Percentiles rank a stretch among this genome's conserved stretches.
phyloP scores from a whole-genome alignment of 2,329 filamentous ascomycete genomes.

The Lasiodiplodia sp. region DNA sequence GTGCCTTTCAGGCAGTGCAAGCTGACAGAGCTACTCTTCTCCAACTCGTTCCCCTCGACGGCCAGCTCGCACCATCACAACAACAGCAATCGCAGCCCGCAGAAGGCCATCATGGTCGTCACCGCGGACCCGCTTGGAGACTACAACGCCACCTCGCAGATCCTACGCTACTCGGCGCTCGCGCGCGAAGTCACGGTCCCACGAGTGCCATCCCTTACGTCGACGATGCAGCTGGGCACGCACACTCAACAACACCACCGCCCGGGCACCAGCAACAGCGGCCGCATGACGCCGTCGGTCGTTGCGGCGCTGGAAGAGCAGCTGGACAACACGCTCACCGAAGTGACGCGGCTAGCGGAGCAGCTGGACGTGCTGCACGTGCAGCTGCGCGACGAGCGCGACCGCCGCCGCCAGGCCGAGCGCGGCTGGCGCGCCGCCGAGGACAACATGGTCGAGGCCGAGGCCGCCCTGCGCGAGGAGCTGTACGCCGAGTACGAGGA shows the following conservation, averaged over 20 bases:
- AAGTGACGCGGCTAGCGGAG: slow-evolving; percentile 79
- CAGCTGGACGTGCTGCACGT: slow-evolving; percentile 78
- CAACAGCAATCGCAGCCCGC: slow-evolving; percentile 67
- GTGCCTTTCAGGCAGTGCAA: slow-evolving; percentile 72
- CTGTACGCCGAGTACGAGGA: slow-evolving; percentile 87
- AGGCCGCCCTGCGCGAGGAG: slow-evolving; percentile 87
- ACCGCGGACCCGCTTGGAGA: slow-evolving; percentile 92
- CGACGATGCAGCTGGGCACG: slow-evolving; percentile 64
- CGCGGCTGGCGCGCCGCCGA: slow-evolving; percentile 72
- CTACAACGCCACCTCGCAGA: slow-evolving; percentile 96
- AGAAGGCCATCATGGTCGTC: slow-evolving; percentile 94
- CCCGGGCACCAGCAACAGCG: slow-evolving; percentile 34
- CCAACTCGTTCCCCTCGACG: slow-evolving; percentile 57
- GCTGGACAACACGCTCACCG: slow-evolving; percentile 80
- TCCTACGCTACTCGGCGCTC: slow-evolving; percentile 90
- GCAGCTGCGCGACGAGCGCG: slow-evolving; percentile 74
- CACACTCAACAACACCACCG: slow-evolving; percentile 45
- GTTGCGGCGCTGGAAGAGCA: slow-evolving; percentile 62
- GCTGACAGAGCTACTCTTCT: slow-evolving; percentile 61
- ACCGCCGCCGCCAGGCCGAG: slow-evolving; percentile 75
- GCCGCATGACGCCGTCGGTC: slow-evolving; percentile 55
- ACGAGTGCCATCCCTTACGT: slow-evolving; percentile 81
- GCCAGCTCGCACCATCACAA: slow-evolving; percentile 46
- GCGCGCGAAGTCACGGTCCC: slow-evolving; percentile 93
- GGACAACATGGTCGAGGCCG: slow-evolving; percentile 73